Evolutionary conservation across 352 stramenopile species (phyloP).

Genomic region (Thraustotheca clavata): DNA sequence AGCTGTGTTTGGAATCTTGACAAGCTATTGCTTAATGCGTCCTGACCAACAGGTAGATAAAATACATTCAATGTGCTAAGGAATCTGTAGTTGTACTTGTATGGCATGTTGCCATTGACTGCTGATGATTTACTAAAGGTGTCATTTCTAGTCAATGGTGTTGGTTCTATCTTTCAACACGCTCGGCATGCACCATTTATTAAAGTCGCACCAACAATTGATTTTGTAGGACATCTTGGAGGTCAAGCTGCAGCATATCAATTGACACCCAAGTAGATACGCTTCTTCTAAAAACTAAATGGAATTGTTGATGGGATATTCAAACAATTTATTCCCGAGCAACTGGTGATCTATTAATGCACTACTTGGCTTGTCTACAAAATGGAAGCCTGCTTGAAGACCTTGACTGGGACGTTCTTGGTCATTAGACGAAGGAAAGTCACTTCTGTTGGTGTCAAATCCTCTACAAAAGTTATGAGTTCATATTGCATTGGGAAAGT

Average conservation of each 20-base stretch:
- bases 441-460: conserved; percentile 10
- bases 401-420: conserved; percentile 19
- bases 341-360: conserved; percentile 6
- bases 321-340: background rate
- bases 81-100: conserved; percentile 36
- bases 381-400: conserved; percentile 21
- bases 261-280: conserved; percentile 22
- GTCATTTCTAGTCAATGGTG: conserved; percentile 47
- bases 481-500: background rate
- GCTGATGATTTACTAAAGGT: conserved; percentile 55
- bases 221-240: conserved; percentile 71
- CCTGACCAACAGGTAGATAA: conserved; percentile 45
- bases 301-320: background rate
- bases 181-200: conserved; percentile 24
- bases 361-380: background rate
- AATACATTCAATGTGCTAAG: background rate
- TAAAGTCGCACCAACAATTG: conserved; percentile 24
- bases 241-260: conserved; percentile 46
- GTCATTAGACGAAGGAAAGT: conserved; percentile 18
- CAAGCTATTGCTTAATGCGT: conserved; percentile 63
- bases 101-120: conserved; percentile 47
- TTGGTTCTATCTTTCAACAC: conserved; percentile 51
- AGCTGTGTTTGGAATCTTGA: conserved; percentile 72
- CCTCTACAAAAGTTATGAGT: background rate
- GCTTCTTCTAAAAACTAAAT: too few relatives aligned